Base-by-base conservation (phyloP, 495 filamentous ascomycete genomes). In the Lindgomyces ingoldianus region DNA sequence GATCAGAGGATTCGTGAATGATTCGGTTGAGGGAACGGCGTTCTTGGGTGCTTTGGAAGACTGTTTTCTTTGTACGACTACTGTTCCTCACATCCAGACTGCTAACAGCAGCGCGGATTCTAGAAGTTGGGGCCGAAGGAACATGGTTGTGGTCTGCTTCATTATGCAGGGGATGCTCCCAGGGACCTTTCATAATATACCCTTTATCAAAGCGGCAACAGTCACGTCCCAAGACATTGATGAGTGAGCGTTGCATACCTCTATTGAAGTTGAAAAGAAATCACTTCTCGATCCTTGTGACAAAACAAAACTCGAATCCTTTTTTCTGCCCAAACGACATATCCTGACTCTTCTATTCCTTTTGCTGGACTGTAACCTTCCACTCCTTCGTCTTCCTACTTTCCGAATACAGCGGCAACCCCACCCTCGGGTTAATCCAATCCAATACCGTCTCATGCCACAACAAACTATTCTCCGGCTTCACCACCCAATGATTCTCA, bases 381-480 rank as follows among this genome's bases (percentile, higher is more conserved):
- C 45, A n/a, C 26, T 45, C 24, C 27, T 22, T 2, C 26, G 11
- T 30, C 51, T 33, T n/a, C 45, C 55, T 29, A 26, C 49, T 21
- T 18, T 62, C 64, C 2, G 57, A 22, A 57, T 72, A 75, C 60
- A 53, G 41, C 26, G 70, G 67, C 55, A 88, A 59, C 0, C 89
- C 91, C 2, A 84, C 84, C 69, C 87, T 87, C 74, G 89, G 89
- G 75, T 96, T 96, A 62, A 96, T 93, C 86, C 87, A 98, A 50
- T 86, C 87, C 33, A 97, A 66, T 10, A 97, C 91, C 39, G 89
- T 89, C n/a, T 81, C 84, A 73, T 97, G 91, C 93, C 93, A 98
- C 45, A 94, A 79, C 22, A 97, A 77, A 9, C 85, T 87, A 73
- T 97, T 98, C 73, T 98, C 93, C 1, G 87, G 91, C 71, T 96